Percentiles rank a stretch among this genome's conserved stretches.
Evolutionary conservation across 2,329 filamentous ascomycete species (phyloP).

Genomic region (Pyrenochaeta sp.): DNA sequence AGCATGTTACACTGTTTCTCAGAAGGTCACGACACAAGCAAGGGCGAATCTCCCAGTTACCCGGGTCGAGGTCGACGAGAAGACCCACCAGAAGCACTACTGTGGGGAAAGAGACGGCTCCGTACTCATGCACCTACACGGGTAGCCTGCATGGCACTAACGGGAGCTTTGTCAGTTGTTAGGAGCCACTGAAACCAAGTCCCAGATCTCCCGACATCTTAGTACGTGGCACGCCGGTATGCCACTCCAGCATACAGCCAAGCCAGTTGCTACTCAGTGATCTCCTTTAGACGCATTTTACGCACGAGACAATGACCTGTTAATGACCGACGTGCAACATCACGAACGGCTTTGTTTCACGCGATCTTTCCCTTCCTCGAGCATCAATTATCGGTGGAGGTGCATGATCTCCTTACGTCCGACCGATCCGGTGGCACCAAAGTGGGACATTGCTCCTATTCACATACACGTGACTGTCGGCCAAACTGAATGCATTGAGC

Average conservation of each 20-base stretch:
- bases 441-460: slow-evolving; percentile 18
- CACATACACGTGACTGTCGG: slow-evolving; percentile 24
- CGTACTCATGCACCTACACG: slow-evolving; percentile 34
- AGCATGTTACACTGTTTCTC: slow-evolving; percentile 28
- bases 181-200: neutral
- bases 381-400: slow-evolving; percentile 21
- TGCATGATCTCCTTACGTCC: slow-evolving; percentile 35
- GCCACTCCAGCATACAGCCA: slow-evolving; percentile 3
- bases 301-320: slow-evolving; percentile 21
- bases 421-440: slow-evolving; percentile 30
- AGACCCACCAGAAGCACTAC: slow-evolving; percentile 34
- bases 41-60: slow-evolving; percentile 37
- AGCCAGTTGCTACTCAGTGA: slow-evolving; percentile 11
- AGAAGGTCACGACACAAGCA: slow-evolving; percentile 33
- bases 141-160: slow-evolving; percentile 38
- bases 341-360: slow-evolving; percentile 35
- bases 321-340: slow-evolving; percentile 40
- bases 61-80: slow-evolving; percentile 32
- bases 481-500: slow-evolving; percentile 9
- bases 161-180: slow-evolving; percentile 10
- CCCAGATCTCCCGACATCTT: slow-evolving; percentile 13
- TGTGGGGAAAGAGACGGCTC: slow-evolving; percentile 36
- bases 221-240: slow-evolving; percentile 14
- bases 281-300: slow-evolving; percentile 14
- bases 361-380: slow-evolving; percentile 18